Percentiles rank a stretch among this genome's conserved stretches.
These are phyloP conservation scores for Populus deltoides DNA, from an alignment of 345 rosid species.

Conservation along the genomic window DNA sequence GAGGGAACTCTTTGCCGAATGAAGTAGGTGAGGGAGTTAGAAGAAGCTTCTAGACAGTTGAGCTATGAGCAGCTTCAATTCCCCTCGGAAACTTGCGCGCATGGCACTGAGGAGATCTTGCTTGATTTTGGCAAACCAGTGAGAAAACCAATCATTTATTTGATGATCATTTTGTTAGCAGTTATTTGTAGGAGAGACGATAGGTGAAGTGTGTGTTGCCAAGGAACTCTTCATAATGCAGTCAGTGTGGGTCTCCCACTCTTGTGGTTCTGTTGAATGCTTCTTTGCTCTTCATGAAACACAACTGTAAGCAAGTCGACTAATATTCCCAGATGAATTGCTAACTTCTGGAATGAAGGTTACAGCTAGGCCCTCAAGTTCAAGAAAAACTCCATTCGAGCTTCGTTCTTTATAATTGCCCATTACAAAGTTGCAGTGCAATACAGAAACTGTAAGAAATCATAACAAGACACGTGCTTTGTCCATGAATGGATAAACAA, in stretches of 20 bases:
- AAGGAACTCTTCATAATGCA: background rate
- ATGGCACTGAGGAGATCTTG: constrained; percentile 59
- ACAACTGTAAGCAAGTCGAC: background rate
- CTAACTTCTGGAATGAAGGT: background rate
- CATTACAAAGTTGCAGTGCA: background rate
- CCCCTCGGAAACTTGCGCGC: constrained; percentile 29
- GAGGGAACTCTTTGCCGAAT: constrained; percentile 37
- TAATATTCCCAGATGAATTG: background rate
- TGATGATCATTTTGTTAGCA: background rate
- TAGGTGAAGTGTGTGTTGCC: background rate
- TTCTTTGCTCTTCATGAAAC: background rate
- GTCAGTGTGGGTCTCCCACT: background rate
- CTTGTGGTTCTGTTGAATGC: background rate
- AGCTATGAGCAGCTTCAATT: constrained; percentile 64
- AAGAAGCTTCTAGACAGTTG: constrained; percentile 87
- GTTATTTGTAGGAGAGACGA: background rate
- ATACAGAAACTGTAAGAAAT: background rate
- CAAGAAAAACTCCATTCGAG: background rate
- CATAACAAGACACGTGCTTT: background rate
- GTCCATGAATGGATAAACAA: background rate
- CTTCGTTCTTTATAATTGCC: background rate
- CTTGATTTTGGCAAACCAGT: constrained; percentile 24
- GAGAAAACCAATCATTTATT: background rate
- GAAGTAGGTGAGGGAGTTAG: constrained; percentile 44
- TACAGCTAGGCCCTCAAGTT: no score